Evolutionary conservation across 2,329 filamentous ascomycete genomes (phyloP).

Genomic region (Penicillium janthinellum): DNA sequence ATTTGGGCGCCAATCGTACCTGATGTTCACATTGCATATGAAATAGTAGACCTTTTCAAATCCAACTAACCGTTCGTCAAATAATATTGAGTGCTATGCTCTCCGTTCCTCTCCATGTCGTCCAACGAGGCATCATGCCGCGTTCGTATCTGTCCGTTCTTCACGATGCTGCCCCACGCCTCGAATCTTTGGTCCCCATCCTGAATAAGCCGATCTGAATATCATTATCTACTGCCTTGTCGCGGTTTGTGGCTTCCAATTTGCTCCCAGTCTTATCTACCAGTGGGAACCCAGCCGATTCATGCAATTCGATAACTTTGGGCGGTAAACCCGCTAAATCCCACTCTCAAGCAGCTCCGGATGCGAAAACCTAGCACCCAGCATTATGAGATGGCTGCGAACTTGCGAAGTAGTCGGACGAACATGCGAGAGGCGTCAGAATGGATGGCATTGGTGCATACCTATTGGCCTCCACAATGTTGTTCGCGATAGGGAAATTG

Average conservation of each 20-base stretch:
- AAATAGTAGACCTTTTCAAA: no score
- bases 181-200: background rate
- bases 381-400: no score
- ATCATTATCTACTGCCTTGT: background rate
- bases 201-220: background rate
- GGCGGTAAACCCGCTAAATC: background rate
- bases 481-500: no score
- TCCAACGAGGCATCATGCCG: background rate
- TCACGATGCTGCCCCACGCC: background rate
- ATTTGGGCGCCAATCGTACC: background rate
- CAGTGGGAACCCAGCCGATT: background rate
- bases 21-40: no score
- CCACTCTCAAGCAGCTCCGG: background rate
- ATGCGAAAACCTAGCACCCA: no score
- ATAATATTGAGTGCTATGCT: background rate
- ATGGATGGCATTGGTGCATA: no score
- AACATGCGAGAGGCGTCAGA: no score
- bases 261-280: background rate
- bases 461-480: no score
- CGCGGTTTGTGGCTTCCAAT: background rate
- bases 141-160: background rate
- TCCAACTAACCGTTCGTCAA: background rate
- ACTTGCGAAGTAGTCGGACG: no score
- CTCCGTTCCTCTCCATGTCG: background rate
- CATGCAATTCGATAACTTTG: background rate